phyloP scores from a whole-genome alignment of 2,329 filamentous ascomycete species.

The Calonectria honghensis region DNA sequence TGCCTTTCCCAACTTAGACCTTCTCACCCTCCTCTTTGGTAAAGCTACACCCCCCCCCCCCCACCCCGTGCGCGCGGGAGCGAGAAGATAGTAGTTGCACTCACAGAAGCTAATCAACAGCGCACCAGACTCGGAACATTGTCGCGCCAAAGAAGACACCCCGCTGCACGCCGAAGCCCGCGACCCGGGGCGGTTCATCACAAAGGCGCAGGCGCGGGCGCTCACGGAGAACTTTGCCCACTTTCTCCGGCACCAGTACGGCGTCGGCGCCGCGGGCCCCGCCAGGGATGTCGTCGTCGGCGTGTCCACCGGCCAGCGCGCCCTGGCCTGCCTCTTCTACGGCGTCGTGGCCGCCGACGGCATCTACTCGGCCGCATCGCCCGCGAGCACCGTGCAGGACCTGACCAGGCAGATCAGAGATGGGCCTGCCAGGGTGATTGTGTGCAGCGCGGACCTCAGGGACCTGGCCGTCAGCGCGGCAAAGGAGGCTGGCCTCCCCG shows the following conservation, averaged over 20 bases:
- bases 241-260: slow-evolving; percentile 71
- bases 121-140: slow-evolving; percentile 60
- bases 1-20: slow-evolving; percentile 63
- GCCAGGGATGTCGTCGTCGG: slow-evolving; percentile 73
- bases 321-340: slow-evolving; percentile 73
- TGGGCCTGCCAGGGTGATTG: slow-evolving; percentile 61
- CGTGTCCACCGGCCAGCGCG: slow-evolving; percentile 73
- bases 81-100: background rate
- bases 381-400: slow-evolving; percentile 70
- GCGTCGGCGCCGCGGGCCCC: slow-evolving; percentile 69
- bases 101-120: background rate
- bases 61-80: too few species aligned
- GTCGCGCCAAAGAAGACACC: slow-evolving; percentile 65
- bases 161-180: slow-evolving; percentile 75
- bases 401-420: slow-evolving; percentile 67
- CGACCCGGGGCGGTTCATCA: slow-evolving; percentile 72
- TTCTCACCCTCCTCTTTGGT: slow-evolving; percentile 68
- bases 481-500: slow-evolving; percentile 64
- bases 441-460: slow-evolving; percentile 69
- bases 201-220: slow-evolving; percentile 68
- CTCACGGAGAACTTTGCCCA: slow-evolving; percentile 73
- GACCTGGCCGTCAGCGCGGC: slow-evolving; percentile 70
- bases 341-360: slow-evolving; percentile 76
- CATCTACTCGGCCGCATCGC: slow-evolving; percentile 74
- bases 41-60: slow-evolving; percentile 31